These are phyloP conservation scores for Schizochytrium sp. DNA, from an alignment of 108 stramenopile genomes.

Conservation along the genomic window DNA sequence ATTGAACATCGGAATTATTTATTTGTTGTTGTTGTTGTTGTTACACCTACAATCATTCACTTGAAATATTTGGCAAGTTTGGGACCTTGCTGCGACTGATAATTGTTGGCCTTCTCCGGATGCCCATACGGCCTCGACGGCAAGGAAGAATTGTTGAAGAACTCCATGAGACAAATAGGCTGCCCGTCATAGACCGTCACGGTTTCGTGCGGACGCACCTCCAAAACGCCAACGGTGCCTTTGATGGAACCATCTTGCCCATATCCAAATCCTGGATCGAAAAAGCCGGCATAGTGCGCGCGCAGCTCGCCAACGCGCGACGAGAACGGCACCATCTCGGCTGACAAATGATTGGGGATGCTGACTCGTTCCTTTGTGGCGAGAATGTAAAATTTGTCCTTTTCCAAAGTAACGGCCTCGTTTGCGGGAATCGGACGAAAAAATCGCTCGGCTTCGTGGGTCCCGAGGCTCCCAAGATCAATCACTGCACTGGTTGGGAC, in stretches of 20 bases:
- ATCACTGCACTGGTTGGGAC: not conserved
- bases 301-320: not conserved
- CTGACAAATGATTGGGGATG: not conserved
- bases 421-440: not conserved
- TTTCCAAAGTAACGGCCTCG: not conserved
- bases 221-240: not conserved
- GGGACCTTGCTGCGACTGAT: not conserved
- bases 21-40: too few species aligned
- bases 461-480: not conserved
- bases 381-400: conserved; percentile 8
- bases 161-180: conserved; percentile 11
- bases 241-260: not conserved
- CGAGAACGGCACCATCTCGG: not conserved
- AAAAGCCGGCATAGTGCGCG: conserved; percentile 15
- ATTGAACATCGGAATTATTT: too few species aligned
- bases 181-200: not conserved
- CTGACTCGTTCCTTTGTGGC: not conserved
- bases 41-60: not conserved
- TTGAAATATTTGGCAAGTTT: not conserved
- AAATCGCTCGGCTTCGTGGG: not conserved
- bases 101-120: not conserved
- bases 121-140: not conserved
- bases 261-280: conserved; percentile 15
- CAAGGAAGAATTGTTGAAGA: not conserved
- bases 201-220: conserved; percentile 3